phyloP scores from a whole-genome alignment of 306 rosid genomes.

The Erythrophleum fordii region DNA sequence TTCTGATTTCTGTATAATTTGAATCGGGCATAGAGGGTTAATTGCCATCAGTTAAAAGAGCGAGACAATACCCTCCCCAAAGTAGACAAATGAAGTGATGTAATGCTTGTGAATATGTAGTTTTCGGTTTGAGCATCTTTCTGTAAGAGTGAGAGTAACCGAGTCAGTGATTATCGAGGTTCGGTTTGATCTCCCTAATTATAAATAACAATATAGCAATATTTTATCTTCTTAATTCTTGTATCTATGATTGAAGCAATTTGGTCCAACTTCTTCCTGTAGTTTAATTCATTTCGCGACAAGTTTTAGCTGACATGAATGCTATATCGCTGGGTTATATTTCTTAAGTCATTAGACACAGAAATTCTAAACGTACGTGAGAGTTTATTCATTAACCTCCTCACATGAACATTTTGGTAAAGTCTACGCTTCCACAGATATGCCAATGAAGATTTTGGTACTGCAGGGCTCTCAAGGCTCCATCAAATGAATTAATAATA shows the following conservation, averaged over 20 bases:
- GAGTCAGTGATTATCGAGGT: not conserved
- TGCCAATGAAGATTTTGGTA: not conserved
- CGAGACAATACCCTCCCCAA: not conserved
- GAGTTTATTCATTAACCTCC: not conserved
- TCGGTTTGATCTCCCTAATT: not conserved
- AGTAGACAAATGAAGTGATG: not conserved
- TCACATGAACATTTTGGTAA: not conserved
- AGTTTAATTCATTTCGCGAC: not conserved
- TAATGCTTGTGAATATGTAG: slow-evolving; percentile 2
- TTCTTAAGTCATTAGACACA: not conserved
- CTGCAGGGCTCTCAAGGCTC: not conserved
- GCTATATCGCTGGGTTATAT: no score
- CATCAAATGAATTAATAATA: not conserved
- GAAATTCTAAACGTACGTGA: not conserved
- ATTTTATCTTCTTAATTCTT: not conserved
- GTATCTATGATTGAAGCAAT: not conserved
- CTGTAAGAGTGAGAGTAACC: not conserved
- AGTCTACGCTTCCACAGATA: not conserved
- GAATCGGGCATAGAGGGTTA: not conserved
- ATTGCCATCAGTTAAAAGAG: not conserved
- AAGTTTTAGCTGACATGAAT: not conserved
- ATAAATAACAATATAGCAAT: not conserved
- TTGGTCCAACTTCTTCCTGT: not conserved
- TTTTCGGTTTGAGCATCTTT: not conserved
- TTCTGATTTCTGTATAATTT: not conserved